A percentile compares a stretch with the other conserved stretches of the same genome.
Evolutionary conservation across 106 monocot genomes (phyloP).

Genomic region (Dendrobium huoshanense): DNA sequence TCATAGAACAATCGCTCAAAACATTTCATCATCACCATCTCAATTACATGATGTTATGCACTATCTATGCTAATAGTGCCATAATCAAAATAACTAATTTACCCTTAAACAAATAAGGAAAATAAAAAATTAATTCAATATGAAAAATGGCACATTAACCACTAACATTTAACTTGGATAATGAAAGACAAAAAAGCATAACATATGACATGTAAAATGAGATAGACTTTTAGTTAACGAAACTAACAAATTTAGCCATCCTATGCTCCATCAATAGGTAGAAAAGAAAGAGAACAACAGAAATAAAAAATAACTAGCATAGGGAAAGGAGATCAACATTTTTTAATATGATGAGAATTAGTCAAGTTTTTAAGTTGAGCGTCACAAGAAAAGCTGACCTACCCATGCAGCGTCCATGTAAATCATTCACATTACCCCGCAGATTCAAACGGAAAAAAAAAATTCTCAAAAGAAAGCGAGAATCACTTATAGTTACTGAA

Average conservation of each 20-base stretch:
- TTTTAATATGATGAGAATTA: neutral
- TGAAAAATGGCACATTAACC: no score
- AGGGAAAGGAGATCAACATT: neutral
- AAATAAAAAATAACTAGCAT: neutral
- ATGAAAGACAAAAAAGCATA: neutral
- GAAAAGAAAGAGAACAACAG: neutral
- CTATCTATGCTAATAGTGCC: no score
- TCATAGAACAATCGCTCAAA: no score
- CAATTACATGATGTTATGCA: no score
- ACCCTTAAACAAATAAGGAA: no score
- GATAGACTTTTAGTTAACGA: neutral
- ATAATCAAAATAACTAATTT: no score
- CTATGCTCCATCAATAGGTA: neutral
- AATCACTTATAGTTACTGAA: neutral
- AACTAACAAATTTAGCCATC: neutral
- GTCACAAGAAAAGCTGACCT: neutral
- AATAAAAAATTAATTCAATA: no score
- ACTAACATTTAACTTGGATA: neutral
- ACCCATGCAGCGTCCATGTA: neutral
- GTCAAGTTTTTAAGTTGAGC: neutral
- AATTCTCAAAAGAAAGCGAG: neutral
- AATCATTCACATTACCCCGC: neutral
- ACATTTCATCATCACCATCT: no score
- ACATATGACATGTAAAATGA: neutral
- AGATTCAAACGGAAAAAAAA: neutral